Percentiles rank a stretch among this genome's conserved stretches.
These are phyloP conservation scores for Plantago lanceolata DNA, from an alignment of 305 asterid genomes.

Conservation along the genomic window DNA sequence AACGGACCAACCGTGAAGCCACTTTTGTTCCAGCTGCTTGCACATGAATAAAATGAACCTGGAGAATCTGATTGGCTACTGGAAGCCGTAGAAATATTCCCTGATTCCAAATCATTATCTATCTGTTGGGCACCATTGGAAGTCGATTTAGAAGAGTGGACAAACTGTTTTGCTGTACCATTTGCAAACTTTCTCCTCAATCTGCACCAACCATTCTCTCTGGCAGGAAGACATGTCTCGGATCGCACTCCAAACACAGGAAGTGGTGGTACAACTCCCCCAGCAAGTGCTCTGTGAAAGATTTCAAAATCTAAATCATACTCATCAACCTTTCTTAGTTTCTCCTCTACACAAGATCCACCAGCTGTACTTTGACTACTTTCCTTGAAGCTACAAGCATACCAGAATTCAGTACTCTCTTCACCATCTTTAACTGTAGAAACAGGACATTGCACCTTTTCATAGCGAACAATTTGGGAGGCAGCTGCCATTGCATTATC, in stretches of 20 bases:
- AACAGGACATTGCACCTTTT: slow-evolving; percentile 60
- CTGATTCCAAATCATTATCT: too few relatives aligned
- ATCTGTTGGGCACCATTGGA: too few relatives aligned
- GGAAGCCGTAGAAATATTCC: slow-evolving; percentile 29
- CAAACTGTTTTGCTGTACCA: slow-evolving; percentile 47
- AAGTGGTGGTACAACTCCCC: slow-evolving; percentile 77
- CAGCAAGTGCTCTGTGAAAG: slow-evolving; percentile 64
- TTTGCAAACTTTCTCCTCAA: slow-evolving; percentile 52
- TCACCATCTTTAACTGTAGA: slow-evolving; percentile 57
- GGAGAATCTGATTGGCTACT: slow-evolving; percentile 40
- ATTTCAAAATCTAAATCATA: slow-evolving; percentile 76
- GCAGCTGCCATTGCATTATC: slow-evolving; percentile 74
- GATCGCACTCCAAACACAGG: slow-evolving; percentile 56
- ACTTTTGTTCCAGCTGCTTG: slow-evolving; percentile 32
- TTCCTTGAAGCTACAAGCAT: too few relatives aligned
- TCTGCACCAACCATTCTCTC: slow-evolving; percentile 75
- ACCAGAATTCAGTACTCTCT: slow-evolving; percentile 73
- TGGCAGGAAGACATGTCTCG: slow-evolving; percentile 63
- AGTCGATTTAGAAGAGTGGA: slow-evolving; percentile 41
- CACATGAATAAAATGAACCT: slow-evolving; percentile 46
- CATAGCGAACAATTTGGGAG: slow-evolving; percentile 70
- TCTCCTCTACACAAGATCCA: too few relatives aligned
- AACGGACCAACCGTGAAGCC: too few relatives aligned
- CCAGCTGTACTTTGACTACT: too few relatives aligned
- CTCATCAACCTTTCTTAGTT: slow-evolving; percentile 51